phyloP scores from a whole-genome alignment of 2,329 filamentous ascomycete species.

The Nothophoma quercina region DNA sequence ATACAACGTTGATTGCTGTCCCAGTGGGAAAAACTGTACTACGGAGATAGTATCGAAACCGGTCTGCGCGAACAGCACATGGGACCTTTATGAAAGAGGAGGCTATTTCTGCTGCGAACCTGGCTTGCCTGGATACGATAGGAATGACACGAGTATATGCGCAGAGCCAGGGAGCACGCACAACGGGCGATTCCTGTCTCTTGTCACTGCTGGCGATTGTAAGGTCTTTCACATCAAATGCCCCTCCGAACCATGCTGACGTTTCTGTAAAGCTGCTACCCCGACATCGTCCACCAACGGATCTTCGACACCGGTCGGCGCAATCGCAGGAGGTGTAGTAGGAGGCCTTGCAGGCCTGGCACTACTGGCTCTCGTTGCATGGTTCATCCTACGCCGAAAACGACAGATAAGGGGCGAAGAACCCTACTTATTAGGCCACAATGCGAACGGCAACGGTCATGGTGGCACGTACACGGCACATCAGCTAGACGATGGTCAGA shows the following conservation, averaged over 20 bases:
- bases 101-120: slow-evolving; percentile 21
- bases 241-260: background rate
- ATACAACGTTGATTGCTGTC: slow-evolving; percentile 17
- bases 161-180: background rate
- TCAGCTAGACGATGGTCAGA: background rate
- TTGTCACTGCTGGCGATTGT: background rate
- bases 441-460: background rate
- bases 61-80: slow-evolving; percentile 14
- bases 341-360: slow-evolving; percentile 5
- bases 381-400: background rate
- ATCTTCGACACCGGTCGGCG: slow-evolving; percentile 5
- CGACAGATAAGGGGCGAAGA: background rate
- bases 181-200: background rate
- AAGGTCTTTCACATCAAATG: background rate
- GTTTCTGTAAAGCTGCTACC: background rate
- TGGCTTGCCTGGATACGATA: slow-evolving; percentile 7
- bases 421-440: background rate
- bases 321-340: slow-evolving; percentile 16
- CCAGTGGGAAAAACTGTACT: slow-evolving; percentile 1
- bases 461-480: background rate
- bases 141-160: slow-evolving; percentile 1
- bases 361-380: background rate
- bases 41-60: slow-evolving; percentile 1
- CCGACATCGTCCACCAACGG: background rate
- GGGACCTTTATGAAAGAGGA: slow-evolving; percentile 19